A percentile compares a stretch with the other conserved stretches of the same genome.
Evolutionary conservation across 768 basidiomycete species (phyloP).

Genomic region (Lactarius pseudohatsudake): DNA sequence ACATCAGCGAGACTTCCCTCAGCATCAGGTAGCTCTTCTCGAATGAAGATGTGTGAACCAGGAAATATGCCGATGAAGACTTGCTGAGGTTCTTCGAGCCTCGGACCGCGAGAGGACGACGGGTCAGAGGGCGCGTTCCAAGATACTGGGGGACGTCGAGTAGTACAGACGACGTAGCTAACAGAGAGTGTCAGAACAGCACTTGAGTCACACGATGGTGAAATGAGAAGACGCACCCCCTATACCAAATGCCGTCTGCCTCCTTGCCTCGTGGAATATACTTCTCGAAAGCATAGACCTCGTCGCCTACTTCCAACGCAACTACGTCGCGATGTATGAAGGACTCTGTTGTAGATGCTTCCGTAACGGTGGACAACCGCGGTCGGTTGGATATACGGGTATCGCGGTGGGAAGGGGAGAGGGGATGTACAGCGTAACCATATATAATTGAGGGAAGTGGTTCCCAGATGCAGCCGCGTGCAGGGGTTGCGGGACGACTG

Average conservation of each 20-base stretch:
- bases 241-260: conserved; percentile 83
- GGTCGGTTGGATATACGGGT: conserved; percentile 61
- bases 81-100: conserved; percentile 76
- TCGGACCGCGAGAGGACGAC: conserved; percentile 51
- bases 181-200: conserved; percentile 17
- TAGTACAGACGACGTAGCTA: conserved; percentile 86
- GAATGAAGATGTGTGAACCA: conserved; percentile 81
- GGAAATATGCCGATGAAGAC: conserved; percentile 96
- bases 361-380: conserved; percentile 61
- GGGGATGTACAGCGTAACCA: conserved; percentile 86
- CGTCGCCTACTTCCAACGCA: conserved; percentile 90
- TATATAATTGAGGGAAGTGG: conserved; percentile 78
- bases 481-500: conserved; percentile 28
- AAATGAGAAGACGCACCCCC: conserved; percentile 59
- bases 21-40: conserved; percentile 84
- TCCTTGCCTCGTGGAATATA: conserved; percentile 75
- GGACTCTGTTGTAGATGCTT: conserved; percentile 58
- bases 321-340: conserved; percentile 73
- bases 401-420: conserved; percentile 72
- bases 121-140: conserved; percentile 63
- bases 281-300: conserved; percentile 95
- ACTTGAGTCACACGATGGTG: conserved; percentile 16
- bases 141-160: conserved; percentile 67
- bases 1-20: conserved; percentile 82
- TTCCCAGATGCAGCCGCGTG: conserved; percentile 54